Base-by-base conservation (phyloP, 2,329 filamentous ascomycete genomes). In the Fusarium subtropicale region DNA sequence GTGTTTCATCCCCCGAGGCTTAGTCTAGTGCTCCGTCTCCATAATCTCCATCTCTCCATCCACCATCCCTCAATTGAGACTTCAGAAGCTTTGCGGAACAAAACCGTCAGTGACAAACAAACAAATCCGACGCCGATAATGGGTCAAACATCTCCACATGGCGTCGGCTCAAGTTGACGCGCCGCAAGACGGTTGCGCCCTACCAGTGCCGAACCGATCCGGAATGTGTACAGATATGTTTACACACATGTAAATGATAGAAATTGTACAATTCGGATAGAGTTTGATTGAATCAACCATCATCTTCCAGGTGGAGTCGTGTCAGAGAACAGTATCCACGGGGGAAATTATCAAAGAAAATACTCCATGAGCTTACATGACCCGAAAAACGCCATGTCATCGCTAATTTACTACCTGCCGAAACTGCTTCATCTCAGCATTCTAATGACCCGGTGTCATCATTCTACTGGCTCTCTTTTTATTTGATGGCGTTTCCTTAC, bases 1-100 rank as follows among this genome's bases (percentile, higher is more conserved):
- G 54, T 60, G 72, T 75, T 75, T 75, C 73, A 75, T 65, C 60
- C 42, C 44, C 46, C 50, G 51, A n/a, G n/a, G n/a, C n/a, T n/a
- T n/a, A 60, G 45, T 47, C 69, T 64, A 42, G 56, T 39, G n/a
- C 4, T 22, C 36, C 36, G n/a, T 65, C 64, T 63, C 72, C 66
- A 69, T 72, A 53, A 56, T 62, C 62, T 54, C 64, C 54, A 71
- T 73, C 55, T 56, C n/a, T n/a, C n/a, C n/a, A n/a, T n/a, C n/a
- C 50, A 46, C 55, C 63, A 60, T 66, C 10, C 12, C 28, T 30
- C 44, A 54, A 52, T 26, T 18, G 34, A 44, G 34, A 44, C 58
- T 60, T 53, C 57, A 63, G 67, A 75, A 74, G 69, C 70, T 36
- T 57, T 46, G 52, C 66, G 52, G 70, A 75, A 74, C 26, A 68